phyloP scores from a whole-genome alignment of 345 rosid species.

The Stellera chamaejasme region DNA sequence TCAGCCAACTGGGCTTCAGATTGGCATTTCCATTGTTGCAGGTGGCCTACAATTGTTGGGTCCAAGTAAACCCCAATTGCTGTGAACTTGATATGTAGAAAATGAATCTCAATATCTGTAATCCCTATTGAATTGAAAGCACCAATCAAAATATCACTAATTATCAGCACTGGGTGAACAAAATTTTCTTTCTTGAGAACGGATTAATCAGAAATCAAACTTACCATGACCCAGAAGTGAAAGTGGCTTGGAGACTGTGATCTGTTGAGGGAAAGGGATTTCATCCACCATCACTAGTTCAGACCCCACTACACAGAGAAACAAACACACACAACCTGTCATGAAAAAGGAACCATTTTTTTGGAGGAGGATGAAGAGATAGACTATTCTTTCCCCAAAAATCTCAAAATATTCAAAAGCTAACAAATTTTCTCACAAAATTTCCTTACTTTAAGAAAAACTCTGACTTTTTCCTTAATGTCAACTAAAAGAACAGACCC shows the following conservation, averaged over 20 bases:
- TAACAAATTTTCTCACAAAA: too few relatives aligned
- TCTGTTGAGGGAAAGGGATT: conserved; percentile 57
- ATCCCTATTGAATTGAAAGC: conserved; percentile 35
- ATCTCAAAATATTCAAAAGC: too few relatives aligned
- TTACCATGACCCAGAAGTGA: conserved; percentile 68
- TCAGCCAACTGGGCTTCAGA: conserved; percentile 43
- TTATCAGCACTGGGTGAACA: too few relatives aligned
- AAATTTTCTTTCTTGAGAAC: too few relatives aligned
- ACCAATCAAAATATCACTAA: background rate
- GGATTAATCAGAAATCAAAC: background rate
- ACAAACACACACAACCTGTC: too few relatives aligned
- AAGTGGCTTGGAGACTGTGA: conserved; percentile 49
- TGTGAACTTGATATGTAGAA: conserved; percentile 88
- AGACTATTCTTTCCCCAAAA: too few relatives aligned
- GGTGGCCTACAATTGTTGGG: conserved; percentile 42
- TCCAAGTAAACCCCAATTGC: conserved; percentile 90
- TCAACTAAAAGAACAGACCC: too few relatives aligned
- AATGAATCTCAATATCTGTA: conserved; percentile 89
- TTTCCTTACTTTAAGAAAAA: too few relatives aligned
- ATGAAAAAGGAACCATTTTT: too few relatives aligned
- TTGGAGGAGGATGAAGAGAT: too few relatives aligned
- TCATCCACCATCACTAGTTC: conserved; percentile 68
- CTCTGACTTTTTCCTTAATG: too few relatives aligned
- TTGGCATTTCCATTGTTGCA: conserved; percentile 74
- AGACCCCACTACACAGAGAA: conserved; percentile 47